These are phyloP conservation scores for Musa troglodytarum DNA, from an alignment of 176 grass and related monocot genomes.

Conservation along the genomic window DNA sequence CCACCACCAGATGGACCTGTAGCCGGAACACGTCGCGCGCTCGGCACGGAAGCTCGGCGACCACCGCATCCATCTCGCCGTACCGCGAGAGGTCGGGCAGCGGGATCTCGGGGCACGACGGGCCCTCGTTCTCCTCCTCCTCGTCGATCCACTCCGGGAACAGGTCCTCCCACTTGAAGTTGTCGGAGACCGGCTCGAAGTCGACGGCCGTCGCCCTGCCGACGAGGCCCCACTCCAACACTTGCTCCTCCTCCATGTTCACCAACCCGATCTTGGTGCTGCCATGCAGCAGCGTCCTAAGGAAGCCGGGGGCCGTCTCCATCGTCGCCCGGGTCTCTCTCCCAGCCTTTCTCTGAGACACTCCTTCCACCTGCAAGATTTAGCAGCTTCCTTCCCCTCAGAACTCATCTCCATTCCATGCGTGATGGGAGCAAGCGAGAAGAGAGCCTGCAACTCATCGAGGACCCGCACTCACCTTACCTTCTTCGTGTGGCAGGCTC, in stretches of 20 bases:
- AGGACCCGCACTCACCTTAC: slow-evolving; percentile 62
- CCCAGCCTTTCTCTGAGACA: slow-evolving; percentile 33
- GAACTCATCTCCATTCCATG: background rate
- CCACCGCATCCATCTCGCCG: slow-evolving; percentile 51
- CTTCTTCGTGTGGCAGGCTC: slow-evolving; percentile 61
- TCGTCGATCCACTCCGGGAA: slow-evolving; percentile 96
- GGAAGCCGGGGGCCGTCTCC: slow-evolving; percentile 38
- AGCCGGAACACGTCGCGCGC: slow-evolving; percentile 65
- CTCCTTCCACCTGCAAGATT: slow-evolving; percentile 35
- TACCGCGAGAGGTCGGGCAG: slow-evolving; percentile 46
- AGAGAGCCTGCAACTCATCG: background rate
- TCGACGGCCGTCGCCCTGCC: slow-evolving; percentile 27
- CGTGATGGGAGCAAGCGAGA: background rate
- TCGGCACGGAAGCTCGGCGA: slow-evolving; percentile 59
- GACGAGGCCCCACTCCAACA: slow-evolving; percentile 39
- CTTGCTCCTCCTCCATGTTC: slow-evolving; percentile 53
- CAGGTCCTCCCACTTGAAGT: slow-evolving; percentile 60
- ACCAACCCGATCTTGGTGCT: slow-evolving; percentile 46
- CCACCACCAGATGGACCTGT: slow-evolving; percentile 68
- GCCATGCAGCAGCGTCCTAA: slow-evolving; percentile 41
- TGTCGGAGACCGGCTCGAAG: slow-evolving; percentile 42
- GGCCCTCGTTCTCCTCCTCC: slow-evolving; percentile 55
- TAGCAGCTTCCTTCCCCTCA: background rate
- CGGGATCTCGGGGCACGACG: slow-evolving; percentile 72
- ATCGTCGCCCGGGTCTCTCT: slow-evolving; percentile 41